Base-by-base conservation (phyloP, 495 filamentous ascomycete species). In the Wilcoxina mikolae region DNA sequence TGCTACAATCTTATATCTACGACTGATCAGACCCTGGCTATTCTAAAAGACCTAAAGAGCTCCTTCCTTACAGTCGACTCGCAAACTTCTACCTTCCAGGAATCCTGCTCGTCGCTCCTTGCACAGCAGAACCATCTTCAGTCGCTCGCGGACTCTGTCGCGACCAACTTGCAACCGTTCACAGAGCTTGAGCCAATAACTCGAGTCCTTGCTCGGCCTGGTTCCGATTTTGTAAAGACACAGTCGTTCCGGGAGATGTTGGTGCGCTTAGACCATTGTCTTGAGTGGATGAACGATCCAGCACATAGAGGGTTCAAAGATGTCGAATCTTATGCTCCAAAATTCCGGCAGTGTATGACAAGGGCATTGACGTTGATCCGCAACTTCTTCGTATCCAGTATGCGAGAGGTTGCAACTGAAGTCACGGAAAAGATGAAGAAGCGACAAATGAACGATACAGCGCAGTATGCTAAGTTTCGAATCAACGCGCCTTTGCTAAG, bases 171-270 rank as follows among this genome's bases (percentile, higher is more conserved):
- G 4, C 80, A 87, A 58, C 95, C 94, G 65, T 99, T 95, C 65
- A 78, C 81, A 20, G 93, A 90, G 65, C 75, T 96, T 20, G 91
- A 95, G 55, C 88, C 83, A 47, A 85, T 90, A 46, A 95, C 88
- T 10, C 77, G 87, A 49, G 76, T 84, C 25, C 78, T 98, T 39
- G 95, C 95, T 73, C 88, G 88, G 22, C 91, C 93, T 7, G 87
- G 88, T 12, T 87, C 88, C 82, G 27, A 88, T 80, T 58, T 76
- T 87, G 41, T 87, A 90, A 35, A 82, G 85, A 49, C 81, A 79
- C 55, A 78, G 81, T 59, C 83, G 81, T 52, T 96, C 90, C 62
- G 81, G 78, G 84, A 94, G 54, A 89, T 95, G 74, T 69, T 96
- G 23, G 71, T 76, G 25, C 89, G 82, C 53, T 71, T 98, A 12